Evolutionary conservation across 495 filamentous ascomycete genomes (phyloP), one percentile per base, ranked within the genome.

Genomic region (Recurvomyces mirabilis): DNA sequence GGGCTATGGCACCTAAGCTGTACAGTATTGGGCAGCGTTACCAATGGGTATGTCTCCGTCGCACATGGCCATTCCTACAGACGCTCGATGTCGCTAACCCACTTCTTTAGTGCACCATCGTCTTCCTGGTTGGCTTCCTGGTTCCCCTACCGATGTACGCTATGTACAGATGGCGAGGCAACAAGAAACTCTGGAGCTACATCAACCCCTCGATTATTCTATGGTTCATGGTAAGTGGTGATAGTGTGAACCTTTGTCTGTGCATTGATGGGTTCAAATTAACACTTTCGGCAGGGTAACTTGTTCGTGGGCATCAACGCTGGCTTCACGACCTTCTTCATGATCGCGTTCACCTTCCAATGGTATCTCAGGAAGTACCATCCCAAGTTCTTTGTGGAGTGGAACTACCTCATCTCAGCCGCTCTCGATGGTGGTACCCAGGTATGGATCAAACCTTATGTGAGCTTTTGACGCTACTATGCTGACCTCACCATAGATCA

Each of bases 371-470:
- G 74, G 5, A 67, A 68, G 44, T 63, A 68, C 36, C 33, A 56
- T 0, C 72, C 74, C 2, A 43, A 58, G 7, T 1, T 61, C 69
- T 23, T 78, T 74, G 60, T 66, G 67, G 47, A 77, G 43, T 77
- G 73, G 38, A 71, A 67, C 20, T 78, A 76, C 39, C 58, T 77
- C 0, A 51, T 77, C 3, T 65, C 66, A 0, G 73, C 64, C 2
- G 74, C 72, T 4, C 58, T 76, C 18, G 74, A 78, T 50, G 74
- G 73, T 25, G 74, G 65, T 5, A 65, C 60, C 34, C 63, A 70
- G 30, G 57, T 63, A 29, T 7, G 26, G 7, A 7, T 7, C 26
- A 29, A 29, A n/a, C 7, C n/a, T n/a, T n/a, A n/a, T n/a, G n/a
- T n/a, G n/a, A n/a, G n/a, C n/a, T n/a, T n/a, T n/a, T n/a, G n/a